Conservation (phyloP, 495 filamentous ascomycete species). For the Cudoniella acicularis region DNA sequence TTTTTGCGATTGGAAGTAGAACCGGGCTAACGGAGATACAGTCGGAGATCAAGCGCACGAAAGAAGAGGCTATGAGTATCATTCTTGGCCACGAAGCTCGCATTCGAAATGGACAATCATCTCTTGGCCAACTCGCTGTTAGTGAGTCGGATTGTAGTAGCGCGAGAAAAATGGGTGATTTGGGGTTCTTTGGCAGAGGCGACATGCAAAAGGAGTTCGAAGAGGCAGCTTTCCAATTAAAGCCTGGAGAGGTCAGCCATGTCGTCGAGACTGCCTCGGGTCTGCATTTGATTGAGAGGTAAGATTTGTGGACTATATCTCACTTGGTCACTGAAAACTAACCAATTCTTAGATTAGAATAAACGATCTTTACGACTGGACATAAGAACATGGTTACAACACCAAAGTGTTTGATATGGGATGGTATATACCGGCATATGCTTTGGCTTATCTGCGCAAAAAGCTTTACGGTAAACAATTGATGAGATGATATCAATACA, state of each 20-base stretch:
- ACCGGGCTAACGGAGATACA: constrained; percentile 19
- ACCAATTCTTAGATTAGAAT: constrained; percentile 10
- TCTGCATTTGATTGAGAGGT: constrained; percentile 94
- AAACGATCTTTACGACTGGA: neutral
- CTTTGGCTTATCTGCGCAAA: neutral
- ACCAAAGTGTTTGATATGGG: constrained; percentile 5
- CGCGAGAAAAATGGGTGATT: constrained; percentile 86
- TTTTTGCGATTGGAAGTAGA: neutral
- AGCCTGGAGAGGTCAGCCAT: constrained; percentile 77
- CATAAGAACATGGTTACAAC: neutral
- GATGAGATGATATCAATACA: neutral
- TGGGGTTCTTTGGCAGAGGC: constrained; percentile 88
- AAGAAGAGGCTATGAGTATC: constrained; percentile 79
- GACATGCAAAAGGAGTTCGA: constrained; percentile 99
- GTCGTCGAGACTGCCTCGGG: constrained; percentile 92
- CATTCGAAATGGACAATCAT: constrained; percentile 64
- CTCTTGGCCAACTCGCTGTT: constrained; percentile 75
- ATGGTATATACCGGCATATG: constrained; percentile 3
- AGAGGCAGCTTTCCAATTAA: constrained; percentile 83
- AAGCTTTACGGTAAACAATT: neutral
- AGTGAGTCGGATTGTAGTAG: constrained; percentile 94
- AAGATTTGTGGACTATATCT: constrained; percentile 24
- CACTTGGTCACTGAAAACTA: neutral
- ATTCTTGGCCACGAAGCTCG: constrained; percentile 66
- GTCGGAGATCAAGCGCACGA: constrained; percentile 78